These are phyloP conservation scores for Candida jianshihensis DNA, from an alignment of 805 yeast species.

Conservation along the genomic window DNA sequence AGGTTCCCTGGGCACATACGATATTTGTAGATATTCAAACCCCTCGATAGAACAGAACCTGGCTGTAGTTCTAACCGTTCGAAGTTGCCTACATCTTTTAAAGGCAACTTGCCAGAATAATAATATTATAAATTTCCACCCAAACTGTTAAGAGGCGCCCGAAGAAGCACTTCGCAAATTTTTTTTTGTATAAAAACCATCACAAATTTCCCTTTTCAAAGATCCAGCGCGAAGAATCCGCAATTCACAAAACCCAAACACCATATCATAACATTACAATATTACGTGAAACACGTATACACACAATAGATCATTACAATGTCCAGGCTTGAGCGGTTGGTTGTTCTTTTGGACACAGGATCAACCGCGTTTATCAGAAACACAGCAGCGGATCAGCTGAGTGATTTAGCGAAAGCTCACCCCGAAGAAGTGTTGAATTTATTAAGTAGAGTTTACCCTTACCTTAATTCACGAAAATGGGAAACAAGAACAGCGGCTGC, in stretches of 20 bases:
- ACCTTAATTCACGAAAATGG: constrained; percentile 78
- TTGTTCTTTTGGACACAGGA: constrained; percentile 73
- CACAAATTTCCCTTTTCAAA: neutral
- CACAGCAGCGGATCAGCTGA: constrained; percentile 95
- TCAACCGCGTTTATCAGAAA: constrained; percentile 89
- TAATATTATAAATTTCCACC: too few relatives aligned
- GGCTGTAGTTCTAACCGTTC: too few relatives aligned
- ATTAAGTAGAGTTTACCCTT: constrained; percentile 87
- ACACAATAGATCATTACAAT: constrained; percentile 10
- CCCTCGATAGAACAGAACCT: too few relatives aligned
- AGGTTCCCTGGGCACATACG: too few relatives aligned
- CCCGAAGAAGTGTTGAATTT: constrained; percentile 86
- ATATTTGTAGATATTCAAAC: too few relatives aligned
- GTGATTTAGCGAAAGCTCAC: constrained; percentile 88
- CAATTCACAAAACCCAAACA: neutral
- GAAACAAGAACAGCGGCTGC: constrained; percentile 96
- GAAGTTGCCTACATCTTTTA: too few relatives aligned
- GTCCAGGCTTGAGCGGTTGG: constrained; percentile 39
- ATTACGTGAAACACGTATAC: neutral
- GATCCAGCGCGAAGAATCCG: neutral
- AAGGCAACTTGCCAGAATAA: too few relatives aligned
- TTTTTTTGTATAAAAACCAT: constrained; percentile 1
- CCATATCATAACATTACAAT: neutral
- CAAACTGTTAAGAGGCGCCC: too few relatives aligned
- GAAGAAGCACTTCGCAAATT: too few relatives aligned